These are phyloP conservation scores for Pichia sp. DNA, from an alignment of 1,139 yeast genomes.

Conservation along the genomic window DNA sequence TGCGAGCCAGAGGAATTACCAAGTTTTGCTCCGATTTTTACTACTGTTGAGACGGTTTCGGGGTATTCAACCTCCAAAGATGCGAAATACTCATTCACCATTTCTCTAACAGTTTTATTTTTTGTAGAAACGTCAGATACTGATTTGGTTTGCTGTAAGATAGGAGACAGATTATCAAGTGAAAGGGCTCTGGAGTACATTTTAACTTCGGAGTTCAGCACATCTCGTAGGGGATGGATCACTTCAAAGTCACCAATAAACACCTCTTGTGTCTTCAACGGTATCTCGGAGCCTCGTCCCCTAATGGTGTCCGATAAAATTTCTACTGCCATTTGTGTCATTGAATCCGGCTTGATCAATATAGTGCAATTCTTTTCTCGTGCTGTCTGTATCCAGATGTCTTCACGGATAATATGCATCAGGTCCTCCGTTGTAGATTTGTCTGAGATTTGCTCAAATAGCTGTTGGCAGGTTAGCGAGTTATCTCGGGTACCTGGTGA, in stretches of 20 bases:
- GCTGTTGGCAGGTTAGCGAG: conserved; percentile 7
- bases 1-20: conserved; percentile 38
- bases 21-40: conserved; percentile 80
- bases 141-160: not conserved
- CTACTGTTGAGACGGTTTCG: conserved; percentile 89
- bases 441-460: conserved; percentile 40
- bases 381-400: conserved; percentile 49
- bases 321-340: conserved; percentile 80
- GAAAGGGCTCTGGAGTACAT: conserved; percentile 31
- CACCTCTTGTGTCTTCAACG: conserved; percentile 33
- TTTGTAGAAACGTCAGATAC: conserved; percentile 36
- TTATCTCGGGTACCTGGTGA: not conserved
- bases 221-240: conserved; percentile 72
- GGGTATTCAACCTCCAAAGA: conserved; percentile 79
- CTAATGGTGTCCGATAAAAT: conserved; percentile 78
- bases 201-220: conserved; percentile 60
- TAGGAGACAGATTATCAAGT: conserved; percentile 18
- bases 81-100: conserved; percentile 69
- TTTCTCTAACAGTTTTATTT: conserved; percentile 74
- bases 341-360: conserved; percentile 69
- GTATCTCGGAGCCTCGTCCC: conserved; percentile 77
- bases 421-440: conserved; percentile 65
- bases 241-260: conserved; percentile 37
- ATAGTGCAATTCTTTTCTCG: conserved; percentile 44
- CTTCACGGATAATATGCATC: conserved; percentile 43